phyloP scores from a whole-genome alignment of 73 alveolate species.

The Paramecium caudatum region DNA sequence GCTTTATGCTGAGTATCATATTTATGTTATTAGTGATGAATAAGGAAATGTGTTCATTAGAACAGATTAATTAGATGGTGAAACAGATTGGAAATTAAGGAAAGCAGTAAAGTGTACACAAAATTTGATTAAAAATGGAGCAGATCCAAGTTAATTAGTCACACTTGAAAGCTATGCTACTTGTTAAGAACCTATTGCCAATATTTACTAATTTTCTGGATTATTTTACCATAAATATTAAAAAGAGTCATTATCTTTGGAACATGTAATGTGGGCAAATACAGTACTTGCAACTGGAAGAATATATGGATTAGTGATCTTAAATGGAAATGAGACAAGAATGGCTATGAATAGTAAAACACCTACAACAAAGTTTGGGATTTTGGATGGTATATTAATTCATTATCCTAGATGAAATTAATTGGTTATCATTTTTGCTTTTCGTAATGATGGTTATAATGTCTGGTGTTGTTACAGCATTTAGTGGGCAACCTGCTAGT shows the following conservation, averaged over 20 bases:
- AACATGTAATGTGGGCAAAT: constrained; percentile 95
- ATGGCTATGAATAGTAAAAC: constrained; percentile 90
- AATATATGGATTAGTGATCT: constrained; percentile 90
- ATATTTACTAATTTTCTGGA: constrained; percentile 89
- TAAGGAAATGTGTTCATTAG: constrained; percentile 89
- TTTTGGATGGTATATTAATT: constrained; percentile 10
- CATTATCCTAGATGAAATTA: constrained; percentile 87
- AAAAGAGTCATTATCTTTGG: constrained; percentile 83
- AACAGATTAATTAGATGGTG: constrained; percentile 98
- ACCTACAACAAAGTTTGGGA: constrained; percentile 92
- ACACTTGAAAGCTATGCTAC: constrained; percentile 38
- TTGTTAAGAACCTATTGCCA: constrained; percentile 83
- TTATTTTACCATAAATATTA: constrained; percentile 60
- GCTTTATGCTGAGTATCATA: constrained; percentile 81
- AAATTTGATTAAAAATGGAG: neutral
- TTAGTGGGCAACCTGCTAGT: constrained; percentile 82
- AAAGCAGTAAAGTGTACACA: constrained; percentile 85
- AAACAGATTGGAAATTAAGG: constrained; percentile 98
- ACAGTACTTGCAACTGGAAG: constrained; percentile 94
- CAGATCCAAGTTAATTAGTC: constrained; percentile 78
- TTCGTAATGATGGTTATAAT: constrained; percentile 83
- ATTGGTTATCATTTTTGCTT: constrained; percentile 79
- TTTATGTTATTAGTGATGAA: constrained; percentile 67
- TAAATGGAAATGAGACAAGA: constrained; percentile 97
- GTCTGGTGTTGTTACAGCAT: constrained; percentile 80